Conservation (phyloP, 2,329 filamentous ascomycete genomes). For the Fusarium nodosum region DNA sequence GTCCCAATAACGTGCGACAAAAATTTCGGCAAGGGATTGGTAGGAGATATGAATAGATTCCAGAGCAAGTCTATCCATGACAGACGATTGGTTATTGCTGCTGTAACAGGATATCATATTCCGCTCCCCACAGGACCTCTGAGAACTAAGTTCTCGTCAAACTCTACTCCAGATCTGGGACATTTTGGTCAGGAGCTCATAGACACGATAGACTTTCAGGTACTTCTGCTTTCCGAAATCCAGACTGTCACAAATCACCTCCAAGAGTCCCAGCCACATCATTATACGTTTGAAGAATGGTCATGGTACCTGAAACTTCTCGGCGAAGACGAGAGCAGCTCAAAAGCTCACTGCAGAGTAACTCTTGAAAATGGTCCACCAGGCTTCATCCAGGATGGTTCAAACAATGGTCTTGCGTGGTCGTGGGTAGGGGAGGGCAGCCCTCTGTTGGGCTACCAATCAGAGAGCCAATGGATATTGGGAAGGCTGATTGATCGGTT, state of each 20-base stretch:
- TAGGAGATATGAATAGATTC: no score
- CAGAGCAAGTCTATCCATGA: not conserved
- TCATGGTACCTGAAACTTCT: conserved; percentile 13
- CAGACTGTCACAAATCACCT: not conserved
- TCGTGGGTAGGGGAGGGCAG: conserved; percentile 6
- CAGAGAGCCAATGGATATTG: conserved; percentile 5
- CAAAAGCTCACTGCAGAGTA: not conserved
- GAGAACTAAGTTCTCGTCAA: no score
- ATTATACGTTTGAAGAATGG: conserved; percentile 6
- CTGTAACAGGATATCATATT: not conserved
- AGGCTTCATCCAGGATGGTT: not conserved
- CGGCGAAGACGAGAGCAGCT: not conserved
- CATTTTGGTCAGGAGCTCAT: no score
- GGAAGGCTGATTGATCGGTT: not conserved
- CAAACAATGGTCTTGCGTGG: not conserved
- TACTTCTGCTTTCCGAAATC: not conserved
- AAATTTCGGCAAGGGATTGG: no score
- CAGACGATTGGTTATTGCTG: no score
- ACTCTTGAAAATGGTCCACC: not conserved
- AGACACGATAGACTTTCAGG: not conserved
- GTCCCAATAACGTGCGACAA: not conserved
- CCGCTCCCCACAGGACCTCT: no score
- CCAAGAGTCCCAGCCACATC: not conserved
- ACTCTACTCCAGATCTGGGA: not conserved
- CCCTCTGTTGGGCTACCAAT: not conserved